Conservation (phyloP, 257 asterid genomes). For the Solanum virginianum region DNA sequence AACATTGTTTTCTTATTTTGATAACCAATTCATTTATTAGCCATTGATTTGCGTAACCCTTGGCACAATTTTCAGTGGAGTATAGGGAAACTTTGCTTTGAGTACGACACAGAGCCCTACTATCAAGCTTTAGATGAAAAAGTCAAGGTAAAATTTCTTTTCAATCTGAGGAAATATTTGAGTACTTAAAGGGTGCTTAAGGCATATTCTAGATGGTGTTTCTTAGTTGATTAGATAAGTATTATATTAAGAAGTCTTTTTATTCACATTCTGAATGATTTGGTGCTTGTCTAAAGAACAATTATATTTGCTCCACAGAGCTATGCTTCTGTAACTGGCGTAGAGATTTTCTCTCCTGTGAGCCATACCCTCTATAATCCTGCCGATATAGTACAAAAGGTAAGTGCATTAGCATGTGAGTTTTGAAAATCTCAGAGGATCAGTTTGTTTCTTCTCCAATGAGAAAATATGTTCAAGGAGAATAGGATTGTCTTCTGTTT, state of each 20-base stretch:
- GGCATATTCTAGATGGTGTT: neutral
- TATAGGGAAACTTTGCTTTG: conserved; percentile 76
- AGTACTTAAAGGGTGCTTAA: neutral
- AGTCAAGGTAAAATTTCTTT: conserved; percentile 37
- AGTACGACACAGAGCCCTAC: conserved; percentile 86
- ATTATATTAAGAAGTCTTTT: neutral
- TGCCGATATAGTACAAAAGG: conserved; percentile 74
- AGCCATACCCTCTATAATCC: conserved; percentile 90
- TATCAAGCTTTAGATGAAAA: conserved; percentile 60
- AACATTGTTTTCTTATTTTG: neutral
- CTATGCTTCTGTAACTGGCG: conserved; percentile 39
- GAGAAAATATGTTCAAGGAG: neutral
- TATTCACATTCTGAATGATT: neutral
- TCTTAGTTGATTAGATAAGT: neutral
- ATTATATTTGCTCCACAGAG: conserved; percentile 28
- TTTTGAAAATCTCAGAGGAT: neutral
- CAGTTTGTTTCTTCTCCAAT: neutral
- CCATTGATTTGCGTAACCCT: neutral
- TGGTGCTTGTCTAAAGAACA: neutral
- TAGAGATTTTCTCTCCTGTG: conserved; percentile 77
- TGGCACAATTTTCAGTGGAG: conserved; percentile 46
- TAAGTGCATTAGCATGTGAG: neutral
- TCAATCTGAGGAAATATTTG: neutral
- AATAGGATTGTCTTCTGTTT: neutral
- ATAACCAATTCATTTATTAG: neutral